Conservation (phyloP, 108 stramenopile genomes). For the Craspedostauros australis region DNA sequence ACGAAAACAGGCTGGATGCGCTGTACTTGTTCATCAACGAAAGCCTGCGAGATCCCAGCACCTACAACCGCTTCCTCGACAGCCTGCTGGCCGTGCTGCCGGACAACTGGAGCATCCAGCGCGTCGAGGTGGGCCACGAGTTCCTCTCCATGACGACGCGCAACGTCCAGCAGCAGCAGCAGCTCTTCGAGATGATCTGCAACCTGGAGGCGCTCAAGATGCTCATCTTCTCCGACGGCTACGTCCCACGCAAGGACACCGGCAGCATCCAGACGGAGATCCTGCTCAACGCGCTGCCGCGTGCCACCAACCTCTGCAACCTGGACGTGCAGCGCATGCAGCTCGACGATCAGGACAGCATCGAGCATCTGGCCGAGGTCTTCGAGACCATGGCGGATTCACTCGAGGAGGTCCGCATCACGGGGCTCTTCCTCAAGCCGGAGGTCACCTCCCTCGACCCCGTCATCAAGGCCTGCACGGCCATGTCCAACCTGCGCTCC, state of each 20-base stretch:
- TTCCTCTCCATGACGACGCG: constrained; percentile 25
- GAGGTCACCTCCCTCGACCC: constrained; percentile 14
- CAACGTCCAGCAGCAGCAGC: constrained; percentile 8
- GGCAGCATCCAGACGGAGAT: constrained; percentile 14
- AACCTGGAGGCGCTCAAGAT: constrained; percentile 20
- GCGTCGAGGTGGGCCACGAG: constrained; percentile 34
- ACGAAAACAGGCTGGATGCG: constrained; percentile 33
- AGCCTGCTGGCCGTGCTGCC: constrained; percentile 19
- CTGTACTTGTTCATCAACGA: constrained; percentile 38
- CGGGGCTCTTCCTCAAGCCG: constrained; percentile 8
- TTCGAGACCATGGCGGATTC: constrained; percentile 23
- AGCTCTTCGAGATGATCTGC: constrained; percentile 16
- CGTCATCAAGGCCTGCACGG: constrained; percentile 16
- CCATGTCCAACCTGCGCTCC: constrained; percentile 22
- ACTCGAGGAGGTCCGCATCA: constrained; percentile 26
- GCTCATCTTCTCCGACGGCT: constrained; percentile 31
- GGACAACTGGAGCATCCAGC: constrained; percentile 34
- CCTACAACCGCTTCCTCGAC: constrained; percentile 21
- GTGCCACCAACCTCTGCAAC: constrained; percentile 20
- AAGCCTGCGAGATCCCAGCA: constrained; percentile 17
- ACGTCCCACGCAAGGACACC: constrained; percentile 28
- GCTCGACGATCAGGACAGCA: constrained; percentile 1
- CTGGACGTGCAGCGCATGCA: constrained; percentile 30
- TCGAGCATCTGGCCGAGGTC: constrained; percentile 10
- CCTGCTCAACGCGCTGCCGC: constrained; percentile 16